Evolutionary conservation across 176 grass and related monocot genomes (phyloP).

Genomic region (Carex littledalei): DNA sequence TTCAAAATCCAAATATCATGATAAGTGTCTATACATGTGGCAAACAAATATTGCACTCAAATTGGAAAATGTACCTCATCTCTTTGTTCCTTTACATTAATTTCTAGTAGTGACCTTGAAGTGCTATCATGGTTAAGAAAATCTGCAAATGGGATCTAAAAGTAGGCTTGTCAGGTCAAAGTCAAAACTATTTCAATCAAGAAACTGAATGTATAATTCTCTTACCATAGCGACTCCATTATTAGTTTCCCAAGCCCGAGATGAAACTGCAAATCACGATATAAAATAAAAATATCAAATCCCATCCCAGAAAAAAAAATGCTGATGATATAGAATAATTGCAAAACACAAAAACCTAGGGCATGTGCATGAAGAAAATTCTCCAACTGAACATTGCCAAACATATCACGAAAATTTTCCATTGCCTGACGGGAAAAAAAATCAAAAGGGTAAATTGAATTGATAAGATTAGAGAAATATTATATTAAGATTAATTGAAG

Average conservation of each 20-base stretch:
- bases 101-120: conserved; percentile 45
- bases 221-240: conserved; percentile 76
- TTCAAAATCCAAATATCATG: conserved; percentile 2
- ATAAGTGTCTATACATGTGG: background rate
- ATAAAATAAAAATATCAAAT: conserved; percentile 27
- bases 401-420: conserved; percentile 44
- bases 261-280: conserved; percentile 48
- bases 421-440: conserved; percentile 39
- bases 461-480: background rate
- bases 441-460: background rate
- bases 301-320: background rate
- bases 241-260: conserved; percentile 57
- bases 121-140: conserved; percentile 69
- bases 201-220: conserved; percentile 13
- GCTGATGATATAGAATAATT: background rate
- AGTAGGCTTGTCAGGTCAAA: conserved; percentile 28
- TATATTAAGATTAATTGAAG: background rate
- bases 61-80: conserved; percentile 48
- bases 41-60: background rate
- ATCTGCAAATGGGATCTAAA: conserved; percentile 94
- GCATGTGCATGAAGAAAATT: conserved; percentile 67
- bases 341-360: conserved; percentile 40
- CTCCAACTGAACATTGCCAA: conserved; percentile 46
- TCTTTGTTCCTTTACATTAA: conserved; percentile 46
- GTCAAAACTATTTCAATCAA: conserved; percentile 2